phyloP scores from a whole-genome alignment of 2,329 filamentous ascomycete genomes.

The Gaeumannomyces sp. region DNA sequence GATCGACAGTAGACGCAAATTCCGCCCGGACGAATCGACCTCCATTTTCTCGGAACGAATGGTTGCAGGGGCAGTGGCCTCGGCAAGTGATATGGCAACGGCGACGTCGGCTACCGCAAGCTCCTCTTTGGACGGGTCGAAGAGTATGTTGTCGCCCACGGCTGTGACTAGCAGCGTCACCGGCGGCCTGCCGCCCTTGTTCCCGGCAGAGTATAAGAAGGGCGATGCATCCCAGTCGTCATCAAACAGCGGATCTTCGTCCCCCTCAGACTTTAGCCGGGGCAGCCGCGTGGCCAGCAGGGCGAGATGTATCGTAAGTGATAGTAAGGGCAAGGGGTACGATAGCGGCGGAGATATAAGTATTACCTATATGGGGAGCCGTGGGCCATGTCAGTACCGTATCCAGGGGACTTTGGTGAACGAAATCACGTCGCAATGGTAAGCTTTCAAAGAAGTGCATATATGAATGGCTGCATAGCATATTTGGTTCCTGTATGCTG shows the following conservation, averaged over 20 bases:
- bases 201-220: slow-evolving; percentile 55
- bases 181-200: slow-evolving; percentile 52
- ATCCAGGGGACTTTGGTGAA: neutral
- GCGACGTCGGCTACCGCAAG: slow-evolving; percentile 88
- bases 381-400: neutral
- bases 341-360: slow-evolving; percentile 89
- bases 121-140: slow-evolving; percentile 87
- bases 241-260: slow-evolving; percentile 96
- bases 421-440: too few species aligned
- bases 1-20: slow-evolving; percentile 59
- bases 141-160: slow-evolving; percentile 82
- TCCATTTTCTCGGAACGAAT: slow-evolving; percentile 30
- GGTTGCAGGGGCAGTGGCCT: slow-evolving; percentile 22
- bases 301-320: slow-evolving; percentile 87
- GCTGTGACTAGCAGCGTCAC: slow-evolving; percentile 87
- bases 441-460: too few species aligned
- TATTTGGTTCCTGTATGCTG: neutral
- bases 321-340: slow-evolving; percentile 88
- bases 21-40: slow-evolving; percentile 31
- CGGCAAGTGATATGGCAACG: slow-evolving; percentile 74
- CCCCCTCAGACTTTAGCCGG: slow-evolving; percentile 75
- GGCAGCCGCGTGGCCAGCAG: slow-evolving; percentile 83
- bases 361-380: slow-evolving; percentile 57
- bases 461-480: too few species aligned
- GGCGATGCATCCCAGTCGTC: slow-evolving; percentile 90